A percentile compares a stretch with the other conserved stretches of the same genome.
phyloP scores from a whole-genome alignment of 1,284 basidiomycete species.

The Papiliotrema flavescens region DNA sequence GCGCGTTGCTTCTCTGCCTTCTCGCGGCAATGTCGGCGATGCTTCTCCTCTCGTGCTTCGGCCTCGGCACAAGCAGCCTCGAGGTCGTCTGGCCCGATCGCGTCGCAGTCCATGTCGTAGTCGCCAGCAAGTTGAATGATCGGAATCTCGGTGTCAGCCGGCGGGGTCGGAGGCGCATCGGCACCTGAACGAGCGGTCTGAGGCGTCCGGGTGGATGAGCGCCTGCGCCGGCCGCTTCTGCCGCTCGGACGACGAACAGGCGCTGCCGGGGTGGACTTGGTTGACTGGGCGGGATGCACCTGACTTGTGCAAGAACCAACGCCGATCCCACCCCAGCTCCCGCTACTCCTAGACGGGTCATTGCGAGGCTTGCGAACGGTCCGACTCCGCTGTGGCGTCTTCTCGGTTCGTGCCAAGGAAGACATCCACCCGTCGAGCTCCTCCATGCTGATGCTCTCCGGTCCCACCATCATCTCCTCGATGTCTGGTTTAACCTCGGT shows the following conservation, averaged over 20 bases:
- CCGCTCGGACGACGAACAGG: neutral
- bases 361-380: neutral
- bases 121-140: conserved; percentile 1
- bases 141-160: neutral
- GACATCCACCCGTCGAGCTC: conserved; percentile 42
- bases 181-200: conserved; percentile 3
- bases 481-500: conserved; percentile 11
- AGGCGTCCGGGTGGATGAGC: conserved; percentile 2
- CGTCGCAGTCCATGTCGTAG: conserved; percentile 19
- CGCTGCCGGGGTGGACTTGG: neutral
- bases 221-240: neutral
- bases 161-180: conserved; percentile 1
- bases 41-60: conserved; percentile 33
- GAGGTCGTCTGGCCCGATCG: conserved; percentile 40
- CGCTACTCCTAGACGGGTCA: conserved; percentile 12
- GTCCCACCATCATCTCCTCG: conserved; percentile 34
- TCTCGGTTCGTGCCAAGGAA: conserved; percentile 9
- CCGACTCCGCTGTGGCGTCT: conserved; percentile 2
- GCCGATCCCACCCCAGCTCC: conserved; percentile 41
- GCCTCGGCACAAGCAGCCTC: conserved; percentile 38
- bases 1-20: conserved; percentile 30
- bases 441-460: conserved; percentile 41
- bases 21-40: conserved; percentile 26
- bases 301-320: conserved; percentile 19
- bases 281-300: neutral